phyloP scores from a whole-genome alignment of 176 grass and related monocot species.

The Musa troglodytarum region DNA sequence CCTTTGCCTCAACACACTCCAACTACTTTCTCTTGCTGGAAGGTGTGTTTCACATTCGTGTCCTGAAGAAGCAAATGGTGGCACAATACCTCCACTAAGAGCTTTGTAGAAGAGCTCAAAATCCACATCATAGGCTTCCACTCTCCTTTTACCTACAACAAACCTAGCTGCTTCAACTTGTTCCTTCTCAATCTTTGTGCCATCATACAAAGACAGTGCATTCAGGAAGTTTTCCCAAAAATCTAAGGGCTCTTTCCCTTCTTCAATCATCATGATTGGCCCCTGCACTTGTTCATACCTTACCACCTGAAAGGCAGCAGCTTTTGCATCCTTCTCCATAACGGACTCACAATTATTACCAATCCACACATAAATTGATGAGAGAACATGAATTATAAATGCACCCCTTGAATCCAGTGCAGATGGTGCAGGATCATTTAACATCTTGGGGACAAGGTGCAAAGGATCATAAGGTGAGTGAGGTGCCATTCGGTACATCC shows the following conservation, averaged over 20 bases:
- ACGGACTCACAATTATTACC: constrained; percentile 60
- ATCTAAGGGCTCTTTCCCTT: constrained; percentile 70
- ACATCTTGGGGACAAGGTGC: constrained; percentile 91
- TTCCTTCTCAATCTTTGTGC: constrained; percentile 44
- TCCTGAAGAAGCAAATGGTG: constrained; percentile 72
- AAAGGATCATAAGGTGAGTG: constrained; percentile 83
- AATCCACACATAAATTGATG: constrained; percentile 93
- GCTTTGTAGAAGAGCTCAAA: constrained; percentile 83
- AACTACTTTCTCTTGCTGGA: constrained; percentile 83
- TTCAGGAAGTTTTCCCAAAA: constrained; percentile 87
- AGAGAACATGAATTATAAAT: constrained; percentile 76
- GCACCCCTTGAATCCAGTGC: constrained; percentile 79
- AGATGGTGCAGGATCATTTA: constrained; percentile 66
- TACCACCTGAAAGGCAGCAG: constrained; percentile 76
- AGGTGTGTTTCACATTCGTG: constrained; percentile 64
- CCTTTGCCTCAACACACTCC: constrained; percentile 69
- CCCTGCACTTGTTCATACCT: constrained; percentile 95
- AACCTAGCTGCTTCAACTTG: constrained; percentile 41
- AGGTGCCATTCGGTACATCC: constrained; percentile 88
- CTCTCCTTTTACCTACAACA: constrained; percentile 41
- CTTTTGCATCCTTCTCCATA: constrained; percentile 88
- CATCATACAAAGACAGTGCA: constrained; percentile 40
- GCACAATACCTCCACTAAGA: constrained; percentile 71
- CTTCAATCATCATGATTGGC: constrained; percentile 47
- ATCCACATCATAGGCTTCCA: constrained; percentile 72